A percentile compares a stretch with the other conserved stretches of the same genome.
These are phyloP conservation scores for Asclepias syriaca DNA, from an alignment of 257 asterid species.

Conservation along the genomic window DNA sequence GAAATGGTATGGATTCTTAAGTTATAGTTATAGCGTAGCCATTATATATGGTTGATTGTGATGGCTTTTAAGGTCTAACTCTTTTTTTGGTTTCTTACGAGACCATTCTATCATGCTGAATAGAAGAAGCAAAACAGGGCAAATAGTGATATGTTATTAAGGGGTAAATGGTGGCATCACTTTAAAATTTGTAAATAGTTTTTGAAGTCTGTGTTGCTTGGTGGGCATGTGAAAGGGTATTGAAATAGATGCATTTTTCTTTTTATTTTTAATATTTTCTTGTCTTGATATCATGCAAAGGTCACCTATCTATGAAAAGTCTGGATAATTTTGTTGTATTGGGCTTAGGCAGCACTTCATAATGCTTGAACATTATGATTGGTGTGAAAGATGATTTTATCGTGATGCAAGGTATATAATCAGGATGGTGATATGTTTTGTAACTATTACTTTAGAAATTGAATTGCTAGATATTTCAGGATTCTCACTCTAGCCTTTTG, in stretches of 20 bases:
- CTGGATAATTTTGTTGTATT: not conserved
- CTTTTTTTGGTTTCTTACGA: not conserved
- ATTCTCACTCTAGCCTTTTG: not conserved
- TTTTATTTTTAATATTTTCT: not conserved
- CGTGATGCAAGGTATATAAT: not conserved
- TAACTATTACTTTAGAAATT: not conserved
- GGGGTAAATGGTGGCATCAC: not conserved
- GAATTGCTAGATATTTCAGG: not conserved
- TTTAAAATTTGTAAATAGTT: slow-evolving; percentile 1
- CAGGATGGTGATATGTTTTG: not conserved
- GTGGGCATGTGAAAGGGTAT: slow-evolving; percentile 6
- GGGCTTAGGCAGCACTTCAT: not conserved
- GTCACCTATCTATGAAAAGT: not conserved
- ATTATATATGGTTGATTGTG: not conserved
- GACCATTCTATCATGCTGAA: not conserved
- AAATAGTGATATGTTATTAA: not conserved
- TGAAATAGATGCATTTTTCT: not conserved
- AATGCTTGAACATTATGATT: not conserved
- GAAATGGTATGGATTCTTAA: not conserved
- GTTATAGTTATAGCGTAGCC: not conserved
- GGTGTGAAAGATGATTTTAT: not conserved
- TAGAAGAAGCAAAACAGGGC: not conserved
- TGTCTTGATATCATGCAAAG: not conserved
- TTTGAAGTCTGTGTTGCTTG: slow-evolving; percentile 41
- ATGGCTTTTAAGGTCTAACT: not conserved